Evolutionary conservation across 169 alveolate species (phyloP).

Genomic region (Sarcocystis neurona): DNA sequence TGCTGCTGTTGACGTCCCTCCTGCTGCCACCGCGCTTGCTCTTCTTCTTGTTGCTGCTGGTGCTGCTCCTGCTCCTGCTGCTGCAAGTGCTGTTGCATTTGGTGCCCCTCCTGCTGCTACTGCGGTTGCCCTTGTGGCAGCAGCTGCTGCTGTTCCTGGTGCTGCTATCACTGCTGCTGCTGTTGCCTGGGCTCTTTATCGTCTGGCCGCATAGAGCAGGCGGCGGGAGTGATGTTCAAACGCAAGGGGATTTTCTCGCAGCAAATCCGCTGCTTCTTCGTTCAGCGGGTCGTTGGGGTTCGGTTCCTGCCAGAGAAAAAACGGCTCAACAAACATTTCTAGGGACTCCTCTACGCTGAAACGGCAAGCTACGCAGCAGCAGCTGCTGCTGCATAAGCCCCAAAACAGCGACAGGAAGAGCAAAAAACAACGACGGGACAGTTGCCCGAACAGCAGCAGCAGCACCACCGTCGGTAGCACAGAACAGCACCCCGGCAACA

Average conservation of each 20-base stretch:
- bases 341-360: no score
- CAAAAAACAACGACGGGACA: no score
- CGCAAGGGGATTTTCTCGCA: constrained; percentile 44
- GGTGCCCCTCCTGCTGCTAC: neutral
- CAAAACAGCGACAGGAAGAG: no score
- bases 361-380: no score
- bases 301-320: constrained; percentile 67
- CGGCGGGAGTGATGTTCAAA: constrained; percentile 39
- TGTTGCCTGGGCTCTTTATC: neutral
- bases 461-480: no score
- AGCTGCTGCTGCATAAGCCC: no score
- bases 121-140: neutral
- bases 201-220: neutral
- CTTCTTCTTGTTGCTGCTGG: neutral
- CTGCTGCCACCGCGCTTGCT: neutral
- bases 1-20: neutral
- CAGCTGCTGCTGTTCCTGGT: neutral
- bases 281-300: constrained; percentile 65
- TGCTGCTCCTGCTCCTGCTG: neutral
- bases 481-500: no score
- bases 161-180: neutral
- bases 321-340: no score
- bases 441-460: no score
- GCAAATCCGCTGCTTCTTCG: constrained; percentile 52
- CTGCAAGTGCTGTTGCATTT: neutral